Evolutionary conservation across 495 filamentous ascomycete species (phyloP), one percentile per base, ranked within the genome.

Genomic region (Penicillium flavigenum): DNA sequence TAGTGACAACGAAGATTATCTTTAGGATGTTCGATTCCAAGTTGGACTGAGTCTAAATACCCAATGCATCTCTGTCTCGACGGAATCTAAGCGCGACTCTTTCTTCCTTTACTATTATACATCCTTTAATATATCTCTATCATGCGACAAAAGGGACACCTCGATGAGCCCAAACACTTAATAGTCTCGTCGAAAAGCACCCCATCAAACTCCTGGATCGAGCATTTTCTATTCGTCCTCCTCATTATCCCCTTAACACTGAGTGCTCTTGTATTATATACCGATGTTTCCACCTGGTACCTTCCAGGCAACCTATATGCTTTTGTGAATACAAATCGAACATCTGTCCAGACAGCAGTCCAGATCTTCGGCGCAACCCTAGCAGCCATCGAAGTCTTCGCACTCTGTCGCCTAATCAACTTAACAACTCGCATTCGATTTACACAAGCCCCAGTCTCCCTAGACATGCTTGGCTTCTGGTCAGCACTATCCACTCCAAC

Each of bases 401-500:
- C 47, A 38, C 36, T 58, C 19, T 52, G 56, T 51, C 56, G 56
- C 22, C 8, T 58, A 16, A 58, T 58, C 20, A 58, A 58, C 27
- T 39, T 47, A 47, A 60, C 19, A 26, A 59, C 58, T 16, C 59
- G 59, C 9, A 34, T 60, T 19, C 46, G 36, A 7, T 53, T 65
- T 12, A 45, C 51, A 12, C 52, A 48, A 26, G 10, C 42, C 4
- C 52, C 55, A 19, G 56, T 59, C 0, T 62, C 62, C 11, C 51
- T 64, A 0, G 32, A 62, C n/a, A 22, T 39, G 16, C 56, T 65
- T n/a, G 60, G 50, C 4, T 67, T 64, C 17, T 65, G 62, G 62
- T 59, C 46, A 3, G 47, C 56, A 17, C 39, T 58, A 1, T 58
- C 56, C 3, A 51, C 39, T 4, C 47, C 56, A 1, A 46, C 56